These are phyloP conservation scores for Geotrichum fermentans DNA, from an alignment of 1,139 yeast genomes.

Conservation along the genomic window DNA sequence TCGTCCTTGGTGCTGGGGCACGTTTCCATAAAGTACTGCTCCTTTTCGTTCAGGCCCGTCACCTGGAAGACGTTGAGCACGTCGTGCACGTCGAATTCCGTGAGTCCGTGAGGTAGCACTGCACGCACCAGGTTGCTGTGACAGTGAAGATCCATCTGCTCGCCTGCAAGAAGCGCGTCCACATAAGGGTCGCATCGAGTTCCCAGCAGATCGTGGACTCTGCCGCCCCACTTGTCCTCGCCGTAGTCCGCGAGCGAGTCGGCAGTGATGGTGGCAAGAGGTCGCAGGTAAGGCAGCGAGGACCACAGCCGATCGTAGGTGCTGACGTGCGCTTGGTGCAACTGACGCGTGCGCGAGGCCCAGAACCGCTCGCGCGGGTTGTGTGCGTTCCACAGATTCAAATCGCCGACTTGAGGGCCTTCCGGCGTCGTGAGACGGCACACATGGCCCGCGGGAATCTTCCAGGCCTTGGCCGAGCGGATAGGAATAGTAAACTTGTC, in stretches of 20 bases:
- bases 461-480: conserved; percentile 56
- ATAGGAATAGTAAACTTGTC: conserved; percentile 46
- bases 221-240: conserved; percentile 60
- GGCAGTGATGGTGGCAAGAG: conserved; percentile 58
- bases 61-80: conserved; percentile 66
- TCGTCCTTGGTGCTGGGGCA: conserved; percentile 57
- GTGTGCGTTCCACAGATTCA: conserved; percentile 57
- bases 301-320: conserved; percentile 63
- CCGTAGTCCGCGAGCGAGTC: conserved; percentile 53
- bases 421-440: conserved; percentile 60
- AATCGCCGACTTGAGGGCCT: conserved; percentile 68
- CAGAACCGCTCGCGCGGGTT: conserved; percentile 62
- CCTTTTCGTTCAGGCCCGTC: conserved; percentile 60
- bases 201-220: conserved; percentile 62
- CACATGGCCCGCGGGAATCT: conserved; percentile 54
- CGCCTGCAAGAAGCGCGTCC: conserved; percentile 57
- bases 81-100: conserved; percentile 64
- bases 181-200: conserved; percentile 69
- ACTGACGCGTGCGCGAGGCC: conserved; percentile 66
- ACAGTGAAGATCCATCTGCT: conserved; percentile 62
- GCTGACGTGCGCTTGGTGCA: conserved; percentile 62
- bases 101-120: conserved; percentile 53
- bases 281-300: conserved; percentile 56
- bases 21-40: conserved; percentile 66
- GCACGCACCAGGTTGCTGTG: conserved; percentile 61